Conservation (phyloP, 2,329 filamentous ascomycete genomes). For the Botrytis cinerea region DNA sequence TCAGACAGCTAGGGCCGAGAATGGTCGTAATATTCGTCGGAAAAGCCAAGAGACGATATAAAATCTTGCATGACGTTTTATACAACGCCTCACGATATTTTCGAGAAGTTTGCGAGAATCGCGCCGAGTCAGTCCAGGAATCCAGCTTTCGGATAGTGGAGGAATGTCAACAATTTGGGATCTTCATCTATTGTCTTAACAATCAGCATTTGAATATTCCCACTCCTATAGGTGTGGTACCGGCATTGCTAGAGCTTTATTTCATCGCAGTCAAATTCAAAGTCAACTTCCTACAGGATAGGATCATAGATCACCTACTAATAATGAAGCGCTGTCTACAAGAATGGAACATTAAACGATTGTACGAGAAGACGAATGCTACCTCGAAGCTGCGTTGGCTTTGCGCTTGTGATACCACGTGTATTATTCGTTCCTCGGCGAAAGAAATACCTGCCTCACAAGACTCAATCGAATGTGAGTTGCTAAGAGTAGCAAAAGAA, state of each 20-base stretch:
- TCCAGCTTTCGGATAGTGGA: background rate
- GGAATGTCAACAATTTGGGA: constrained; percentile 4
- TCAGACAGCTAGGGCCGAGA: background rate
- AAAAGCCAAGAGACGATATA: background rate
- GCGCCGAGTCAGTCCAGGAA: background rate
- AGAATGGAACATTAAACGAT: background rate
- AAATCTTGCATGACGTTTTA: background rate
- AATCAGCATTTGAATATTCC: background rate
- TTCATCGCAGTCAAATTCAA: background rate
- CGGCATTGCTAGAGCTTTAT: background rate
- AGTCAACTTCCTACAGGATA: background rate
- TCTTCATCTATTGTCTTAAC: background rate
- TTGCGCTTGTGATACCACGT: background rate
- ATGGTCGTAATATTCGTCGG: background rate
- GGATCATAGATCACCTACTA: background rate
- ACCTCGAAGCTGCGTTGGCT: background rate
- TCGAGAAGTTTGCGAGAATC: background rate
- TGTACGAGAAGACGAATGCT: background rate
- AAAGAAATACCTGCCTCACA: background rate
- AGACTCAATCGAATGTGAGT: background rate
- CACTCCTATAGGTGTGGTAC: no score
- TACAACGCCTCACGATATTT: background rate
- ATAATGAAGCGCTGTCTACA: background rate
- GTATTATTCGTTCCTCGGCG: background rate
- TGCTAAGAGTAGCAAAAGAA: background rate